Conservation (phyloP, 2,329 filamentous ascomycete genomes). For the Ophiostoma triangulosporum region DNA sequence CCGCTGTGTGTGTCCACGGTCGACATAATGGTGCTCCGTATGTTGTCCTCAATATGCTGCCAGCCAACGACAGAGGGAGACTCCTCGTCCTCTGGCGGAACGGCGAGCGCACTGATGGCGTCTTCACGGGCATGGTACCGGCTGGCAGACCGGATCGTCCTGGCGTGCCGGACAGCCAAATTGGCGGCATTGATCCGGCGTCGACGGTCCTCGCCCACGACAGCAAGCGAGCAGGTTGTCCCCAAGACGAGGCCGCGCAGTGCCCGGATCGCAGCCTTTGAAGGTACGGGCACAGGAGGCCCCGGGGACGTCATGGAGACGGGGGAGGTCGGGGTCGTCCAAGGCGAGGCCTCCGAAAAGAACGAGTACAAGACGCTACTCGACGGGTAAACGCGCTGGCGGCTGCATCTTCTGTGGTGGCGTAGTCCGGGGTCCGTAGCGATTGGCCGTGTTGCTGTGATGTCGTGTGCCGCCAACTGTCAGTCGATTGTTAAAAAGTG, state of each 20-base stretch:
- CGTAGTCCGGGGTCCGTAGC: neutral
- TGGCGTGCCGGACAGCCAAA: constrained; percentile 25
- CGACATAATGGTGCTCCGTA: neutral
- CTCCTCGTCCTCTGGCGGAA: constrained; percentile 16
- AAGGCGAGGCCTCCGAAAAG: neutral
- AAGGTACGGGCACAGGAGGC: constrained; percentile 28
- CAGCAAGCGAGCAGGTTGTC: constrained; percentile 30
- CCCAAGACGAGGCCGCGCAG: constrained; percentile 31
- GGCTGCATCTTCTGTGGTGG: neutral
- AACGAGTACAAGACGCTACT: neutral
- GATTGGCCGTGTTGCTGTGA: neutral
- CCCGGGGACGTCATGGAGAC: constrained; percentile 16
- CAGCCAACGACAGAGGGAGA: neutral
- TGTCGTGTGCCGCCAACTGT: neutral
- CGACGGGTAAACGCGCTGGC: neutral
- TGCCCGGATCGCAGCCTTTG: constrained; percentile 31
- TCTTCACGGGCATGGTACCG: constrained; percentile 23
- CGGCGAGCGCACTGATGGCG: constrained; percentile 9
- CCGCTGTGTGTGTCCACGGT: neutral
- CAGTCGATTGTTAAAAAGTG: constrained; percentile 4
- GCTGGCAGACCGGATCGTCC: constrained; percentile 25
- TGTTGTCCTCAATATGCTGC: neutral
- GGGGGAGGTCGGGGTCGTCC: neutral
- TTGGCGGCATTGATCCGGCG: constrained; percentile 29
- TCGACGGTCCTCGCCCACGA: constrained; percentile 31